Conservation (phyloP, 495 filamentous ascomycete genomes). For the Aspergillus mulundensis region DNA sequence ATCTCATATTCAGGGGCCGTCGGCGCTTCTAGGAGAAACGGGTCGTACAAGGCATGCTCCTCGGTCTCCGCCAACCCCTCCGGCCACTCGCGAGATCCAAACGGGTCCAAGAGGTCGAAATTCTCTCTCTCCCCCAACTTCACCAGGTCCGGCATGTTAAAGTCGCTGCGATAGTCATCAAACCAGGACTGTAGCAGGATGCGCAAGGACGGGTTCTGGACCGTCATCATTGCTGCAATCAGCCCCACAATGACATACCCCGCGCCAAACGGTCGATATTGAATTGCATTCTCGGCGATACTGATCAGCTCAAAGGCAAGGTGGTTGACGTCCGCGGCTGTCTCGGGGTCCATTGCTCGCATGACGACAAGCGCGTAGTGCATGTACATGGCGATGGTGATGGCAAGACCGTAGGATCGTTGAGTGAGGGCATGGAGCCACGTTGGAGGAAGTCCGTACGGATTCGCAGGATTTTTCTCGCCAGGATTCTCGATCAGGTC, state of each 20-base stretch:
- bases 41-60: not conserved
- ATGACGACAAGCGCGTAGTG: constrained; percentile 31
- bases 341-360: constrained; percentile 1
- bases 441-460: not conserved
- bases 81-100: not conserved
- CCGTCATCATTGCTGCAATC: constrained; percentile 26
- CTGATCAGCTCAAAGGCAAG: constrained; percentile 27
- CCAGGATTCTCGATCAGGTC: constrained; percentile 4
- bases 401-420: constrained; percentile 31
- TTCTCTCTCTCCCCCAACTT: not conserved
- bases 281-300: constrained; percentile 22
- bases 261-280: constrained; percentile 33
- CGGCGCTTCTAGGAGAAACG: not conserved
- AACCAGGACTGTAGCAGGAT: constrained; percentile 13
- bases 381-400: constrained; percentile 29
- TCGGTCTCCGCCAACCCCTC: not conserved
- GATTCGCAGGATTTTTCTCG: not conserved
- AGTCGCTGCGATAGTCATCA: constrained; percentile 30
- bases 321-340: constrained; percentile 22
- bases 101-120: not conserved
- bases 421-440: constrained; percentile 28
- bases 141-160: constrained; percentile 7
- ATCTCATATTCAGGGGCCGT: not conserved
- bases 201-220: constrained; percentile 16
- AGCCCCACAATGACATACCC: constrained; percentile 30